Percentiles rank a stretch among this genome's conserved stretches.
These are phyloP conservation scores for Endothia cerciana DNA, from an alignment of 2,329 filamentous ascomycete genomes.

Conservation along the genomic window DNA sequence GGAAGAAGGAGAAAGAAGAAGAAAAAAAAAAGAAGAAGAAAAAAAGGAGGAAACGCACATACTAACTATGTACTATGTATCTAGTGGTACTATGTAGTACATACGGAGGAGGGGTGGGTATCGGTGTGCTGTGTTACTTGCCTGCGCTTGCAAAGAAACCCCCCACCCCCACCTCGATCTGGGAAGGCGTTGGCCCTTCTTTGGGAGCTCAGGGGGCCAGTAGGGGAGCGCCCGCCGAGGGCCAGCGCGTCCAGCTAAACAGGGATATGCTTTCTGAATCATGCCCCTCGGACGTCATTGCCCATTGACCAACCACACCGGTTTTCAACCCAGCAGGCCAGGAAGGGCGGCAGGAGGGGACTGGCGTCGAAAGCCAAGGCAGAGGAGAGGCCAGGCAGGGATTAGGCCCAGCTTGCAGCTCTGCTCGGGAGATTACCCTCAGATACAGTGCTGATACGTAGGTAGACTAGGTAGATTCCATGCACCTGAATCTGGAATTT, in stretches of 20 bases:
- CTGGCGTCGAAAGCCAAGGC: not conserved
- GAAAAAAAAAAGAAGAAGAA: not conserved
- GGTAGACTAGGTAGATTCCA: too few species aligned
- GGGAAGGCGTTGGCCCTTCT: not conserved
- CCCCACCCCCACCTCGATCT: not conserved
- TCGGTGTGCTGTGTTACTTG: too few species aligned
- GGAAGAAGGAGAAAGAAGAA: not conserved
- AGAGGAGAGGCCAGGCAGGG: not conserved
- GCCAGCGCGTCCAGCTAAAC: not conserved
- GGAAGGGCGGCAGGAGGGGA: not conserved
- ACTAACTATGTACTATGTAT: too few species aligned
- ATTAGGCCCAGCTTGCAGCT: not conserved
- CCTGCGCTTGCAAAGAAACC: not conserved
- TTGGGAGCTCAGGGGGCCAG: not conserved
- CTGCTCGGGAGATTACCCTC: not conserved
- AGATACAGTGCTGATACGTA: not conserved
- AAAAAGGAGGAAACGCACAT: not conserved
- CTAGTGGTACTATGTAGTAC: not conserved
- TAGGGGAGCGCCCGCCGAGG: not conserved
- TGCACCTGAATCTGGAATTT: too few species aligned
- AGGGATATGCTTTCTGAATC: constrained; percentile 1
- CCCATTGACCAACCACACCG: constrained; percentile 8
- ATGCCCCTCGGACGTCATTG: constrained; percentile 4
- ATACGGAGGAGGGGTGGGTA: too few species aligned
- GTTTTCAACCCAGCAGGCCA: not conserved